A percentile compares a stretch with the other conserved stretches of the same genome.
Evolutionary conservation across 2,329 filamentous ascomycete species (phyloP).

Genomic region (Apiospora arundinis): DNA sequence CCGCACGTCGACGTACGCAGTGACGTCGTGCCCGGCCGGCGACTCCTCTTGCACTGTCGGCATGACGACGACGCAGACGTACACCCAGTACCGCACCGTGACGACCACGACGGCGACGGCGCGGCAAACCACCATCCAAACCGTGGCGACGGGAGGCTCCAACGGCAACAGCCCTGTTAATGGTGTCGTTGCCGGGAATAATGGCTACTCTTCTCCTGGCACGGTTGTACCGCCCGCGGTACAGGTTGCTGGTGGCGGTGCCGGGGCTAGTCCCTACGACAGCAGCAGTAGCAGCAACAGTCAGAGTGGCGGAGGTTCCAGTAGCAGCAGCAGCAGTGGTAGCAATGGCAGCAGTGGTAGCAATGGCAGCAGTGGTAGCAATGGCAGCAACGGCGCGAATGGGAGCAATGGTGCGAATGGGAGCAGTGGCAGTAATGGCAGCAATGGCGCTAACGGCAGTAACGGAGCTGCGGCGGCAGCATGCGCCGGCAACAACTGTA

Average conservation of each 20-base stretch:
- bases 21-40: constrained; percentile 30
- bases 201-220: not conserved
- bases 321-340: not conserved
- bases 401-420: not conserved
- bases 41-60: constrained; percentile 18
- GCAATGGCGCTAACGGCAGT: not conserved
- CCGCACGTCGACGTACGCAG: constrained; percentile 28
- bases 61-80: constrained; percentile 8
- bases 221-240: not conserved
- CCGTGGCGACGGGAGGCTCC: not conserved
- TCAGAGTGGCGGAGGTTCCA: not conserved
- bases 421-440: not conserved
- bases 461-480: not conserved
- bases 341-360: not conserved
- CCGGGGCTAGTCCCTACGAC: not conserved
- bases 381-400: not conserved
- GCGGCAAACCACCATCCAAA: not conserved
- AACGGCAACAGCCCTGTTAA: not conserved
- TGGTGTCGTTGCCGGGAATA: not conserved
- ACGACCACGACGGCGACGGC: constrained; percentile 2
- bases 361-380: not conserved
- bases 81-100: not conserved
- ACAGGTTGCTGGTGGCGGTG: not conserved
- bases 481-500: not conserved
- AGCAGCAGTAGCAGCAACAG: not conserved